These are phyloP conservation scores for Protostelium mycophagum DNA, from an alignment of 78 protist species.

Conservation along the genomic window DNA sequence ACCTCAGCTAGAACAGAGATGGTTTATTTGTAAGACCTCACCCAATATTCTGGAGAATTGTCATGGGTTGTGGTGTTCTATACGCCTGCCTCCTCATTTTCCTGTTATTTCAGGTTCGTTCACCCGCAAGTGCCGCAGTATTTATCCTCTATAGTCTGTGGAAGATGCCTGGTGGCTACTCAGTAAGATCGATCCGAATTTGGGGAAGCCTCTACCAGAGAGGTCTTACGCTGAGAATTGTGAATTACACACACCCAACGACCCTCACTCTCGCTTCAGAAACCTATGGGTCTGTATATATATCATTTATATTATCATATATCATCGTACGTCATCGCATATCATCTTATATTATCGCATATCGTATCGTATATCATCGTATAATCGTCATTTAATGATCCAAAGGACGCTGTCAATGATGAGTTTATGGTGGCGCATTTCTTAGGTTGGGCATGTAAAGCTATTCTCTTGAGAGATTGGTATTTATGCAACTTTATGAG, in stretches of 20 bases:
- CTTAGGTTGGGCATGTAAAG: constrained; percentile 81
- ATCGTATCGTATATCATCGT: neutral
- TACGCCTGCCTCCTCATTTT: constrained; percentile 67
- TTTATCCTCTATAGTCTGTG: constrained; percentile 3
- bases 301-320: neutral
- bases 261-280: constrained; percentile 32
- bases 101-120: constrained; percentile 60
- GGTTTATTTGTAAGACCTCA: constrained; percentile 84
- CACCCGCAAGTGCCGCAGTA: neutral
- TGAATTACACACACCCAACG: constrained; percentile 59
- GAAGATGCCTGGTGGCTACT: constrained; percentile 55
- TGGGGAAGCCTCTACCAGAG: constrained; percentile 59
- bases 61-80: constrained; percentile 68
- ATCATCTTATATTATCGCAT: neutral
- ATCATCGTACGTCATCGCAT: neutral
- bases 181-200: constrained; percentile 53
- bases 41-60: constrained; percentile 85
- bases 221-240: constrained; percentile 77
- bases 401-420: constrained; percentile 48
- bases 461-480: constrained; percentile 69
- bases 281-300: constrained; percentile 16
- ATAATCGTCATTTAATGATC: neutral
- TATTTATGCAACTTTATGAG: constrained; percentile 25
- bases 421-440: constrained; percentile 81
- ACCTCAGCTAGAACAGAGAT: constrained; percentile 67